These are phyloP conservation scores for Gossypium aridum DNA, from an alignment of 441 rosid species.

Conservation along the genomic window DNA sequence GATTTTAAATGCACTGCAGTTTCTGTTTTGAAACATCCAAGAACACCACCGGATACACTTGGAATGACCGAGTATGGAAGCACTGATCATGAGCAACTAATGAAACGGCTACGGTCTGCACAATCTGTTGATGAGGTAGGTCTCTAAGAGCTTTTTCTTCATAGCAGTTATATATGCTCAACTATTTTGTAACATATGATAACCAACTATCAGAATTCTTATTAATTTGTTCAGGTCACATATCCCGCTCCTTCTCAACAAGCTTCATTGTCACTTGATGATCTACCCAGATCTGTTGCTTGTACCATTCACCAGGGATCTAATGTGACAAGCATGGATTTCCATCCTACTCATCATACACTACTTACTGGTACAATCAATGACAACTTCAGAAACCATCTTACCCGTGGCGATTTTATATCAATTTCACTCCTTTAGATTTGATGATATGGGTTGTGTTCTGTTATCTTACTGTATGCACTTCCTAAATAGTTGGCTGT, in stretches of 20 bases:
- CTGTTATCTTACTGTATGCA: slow-evolving; percentile 6
- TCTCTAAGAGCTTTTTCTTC: background rate
- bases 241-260: slow-evolving; percentile 22
- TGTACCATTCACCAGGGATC: slow-evolving; percentile 29
- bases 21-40: slow-evolving; percentile 27
- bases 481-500: slow-evolving; percentile 20
- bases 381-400: background rate
- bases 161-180: background rate
- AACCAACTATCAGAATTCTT: background rate
- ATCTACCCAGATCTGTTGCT: slow-evolving; percentile 28
- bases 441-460: background rate
- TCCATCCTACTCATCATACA: slow-evolving; percentile 25
- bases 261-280: slow-evolving; percentile 22
- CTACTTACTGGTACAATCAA: slow-evolving; percentile 23
- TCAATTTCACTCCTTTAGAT: background rate
- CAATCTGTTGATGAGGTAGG: slow-evolving; percentile 33
- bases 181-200: background rate
- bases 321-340: slow-evolving; percentile 31
- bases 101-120: slow-evolving; percentile 25
- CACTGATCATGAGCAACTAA: slow-evolving; percentile 28
- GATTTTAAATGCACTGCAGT: slow-evolving; percentile 15
- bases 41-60: slow-evolving; percentile 30
- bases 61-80: slow-evolving; percentile 33
- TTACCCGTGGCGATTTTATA: background rate
- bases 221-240: slow-evolving; percentile 13